phyloP scores from a whole-genome alignment of 1,284 basidiomycete genomes.

The Schizophyllum commune region DNA sequence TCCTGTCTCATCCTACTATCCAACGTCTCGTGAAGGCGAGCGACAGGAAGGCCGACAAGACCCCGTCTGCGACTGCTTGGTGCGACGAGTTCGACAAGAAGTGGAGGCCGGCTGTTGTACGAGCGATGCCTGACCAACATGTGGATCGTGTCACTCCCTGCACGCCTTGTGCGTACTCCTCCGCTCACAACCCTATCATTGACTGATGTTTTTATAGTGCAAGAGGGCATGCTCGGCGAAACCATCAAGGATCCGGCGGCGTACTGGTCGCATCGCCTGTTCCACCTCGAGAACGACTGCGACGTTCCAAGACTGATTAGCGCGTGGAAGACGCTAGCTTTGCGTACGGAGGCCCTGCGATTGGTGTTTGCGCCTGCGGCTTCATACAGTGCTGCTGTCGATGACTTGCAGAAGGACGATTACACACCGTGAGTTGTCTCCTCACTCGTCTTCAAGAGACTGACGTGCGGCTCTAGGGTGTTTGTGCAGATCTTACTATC shows the following conservation, averaged over 20 bases:
- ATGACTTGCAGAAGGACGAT: neutral
- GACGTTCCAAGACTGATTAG: neutral
- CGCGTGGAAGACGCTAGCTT: constrained; percentile 2
- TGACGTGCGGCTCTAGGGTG: neutral
- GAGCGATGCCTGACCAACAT: neutral
- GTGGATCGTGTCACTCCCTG: neutral
- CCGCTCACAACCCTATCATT: neutral
- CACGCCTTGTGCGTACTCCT: neutral
- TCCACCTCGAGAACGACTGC: constrained; percentile 1
- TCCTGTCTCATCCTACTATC: constrained; percentile 19
- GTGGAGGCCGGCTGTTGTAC: neutral
- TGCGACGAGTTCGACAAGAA: constrained; percentile 3
- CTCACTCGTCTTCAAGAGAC: neutral
- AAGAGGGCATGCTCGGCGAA: constrained; percentile 9
- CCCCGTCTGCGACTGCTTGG: neutral
- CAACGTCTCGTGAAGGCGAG: constrained; percentile 11
- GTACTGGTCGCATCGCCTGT: constrained; percentile 8
- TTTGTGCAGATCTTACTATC: neutral
- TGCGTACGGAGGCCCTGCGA: constrained; percentile 3
- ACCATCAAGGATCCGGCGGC: constrained; percentile 2
- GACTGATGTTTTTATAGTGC: neutral
- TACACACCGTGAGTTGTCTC: neutral
- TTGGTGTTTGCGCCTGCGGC: constrained; percentile 5
- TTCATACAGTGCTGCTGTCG: neutral
- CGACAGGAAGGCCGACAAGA: neutral